phyloP scores from a whole-genome alignment of 371 early-diverging fungal species.

The Catenaria anguillulae region DNA sequence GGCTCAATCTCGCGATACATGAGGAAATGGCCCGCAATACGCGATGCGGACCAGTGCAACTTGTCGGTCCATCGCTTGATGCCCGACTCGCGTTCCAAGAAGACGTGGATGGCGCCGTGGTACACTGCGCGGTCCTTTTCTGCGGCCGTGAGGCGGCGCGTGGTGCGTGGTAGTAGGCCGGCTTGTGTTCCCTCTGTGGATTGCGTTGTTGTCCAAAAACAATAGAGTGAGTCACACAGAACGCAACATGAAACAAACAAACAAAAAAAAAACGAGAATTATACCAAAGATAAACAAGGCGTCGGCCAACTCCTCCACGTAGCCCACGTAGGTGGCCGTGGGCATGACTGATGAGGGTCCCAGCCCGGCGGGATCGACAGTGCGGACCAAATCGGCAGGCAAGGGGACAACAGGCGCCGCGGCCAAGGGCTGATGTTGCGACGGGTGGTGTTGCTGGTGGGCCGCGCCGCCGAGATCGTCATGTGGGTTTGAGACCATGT shows the following conservation, averaged over 20 bases:
- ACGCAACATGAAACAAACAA: too few species aligned
- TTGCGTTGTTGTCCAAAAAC: too few species aligned
- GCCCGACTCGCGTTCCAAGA: neutral
- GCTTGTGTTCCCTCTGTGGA: neutral
- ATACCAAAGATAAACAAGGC: neutral
- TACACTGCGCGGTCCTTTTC: neutral
- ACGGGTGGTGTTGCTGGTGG: too few species aligned
- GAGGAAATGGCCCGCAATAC: slow-evolving; percentile 4
- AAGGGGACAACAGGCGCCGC: too few species aligned
- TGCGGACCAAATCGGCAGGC: too few species aligned
- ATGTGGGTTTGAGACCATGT: too few species aligned
- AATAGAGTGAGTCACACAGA: too few species aligned
- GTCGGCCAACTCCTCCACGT: neutral
- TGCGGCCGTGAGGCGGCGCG: neutral
- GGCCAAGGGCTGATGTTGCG: too few species aligned
- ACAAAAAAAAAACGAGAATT: too few species aligned
- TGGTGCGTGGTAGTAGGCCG: neutral
- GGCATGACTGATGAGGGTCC: neutral
- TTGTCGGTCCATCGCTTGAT: slow-evolving; percentile 5
- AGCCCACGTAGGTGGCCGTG: neutral
- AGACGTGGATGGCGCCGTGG: slow-evolving; percentile 4
- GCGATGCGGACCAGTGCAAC: slow-evolving; percentile 5
- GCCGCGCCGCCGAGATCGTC: too few species aligned
- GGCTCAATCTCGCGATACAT: slow-evolving; percentile 1
- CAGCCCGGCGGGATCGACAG: too few species aligned